Percentiles rank a stretch among this genome's conserved stretches.
phyloP scores from a whole-genome alignment of 1,139 yeast genomes.

The Diutina catenulata region DNA sequence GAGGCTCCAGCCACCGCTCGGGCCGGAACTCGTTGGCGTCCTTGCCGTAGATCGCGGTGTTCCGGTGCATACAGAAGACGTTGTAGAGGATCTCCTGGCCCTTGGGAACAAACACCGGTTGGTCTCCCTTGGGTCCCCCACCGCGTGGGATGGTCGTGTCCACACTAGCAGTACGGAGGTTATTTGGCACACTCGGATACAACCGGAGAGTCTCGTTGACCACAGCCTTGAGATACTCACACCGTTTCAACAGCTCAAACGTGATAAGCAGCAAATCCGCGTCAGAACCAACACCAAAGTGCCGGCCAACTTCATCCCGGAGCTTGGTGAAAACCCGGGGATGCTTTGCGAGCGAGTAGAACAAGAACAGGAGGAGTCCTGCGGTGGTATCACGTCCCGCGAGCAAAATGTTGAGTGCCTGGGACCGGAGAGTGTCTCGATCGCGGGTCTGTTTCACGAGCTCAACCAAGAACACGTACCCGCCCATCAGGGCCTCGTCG shows the following conservation, averaged over 20 bases:
- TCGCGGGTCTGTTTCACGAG: slow-evolving; percentile 39
- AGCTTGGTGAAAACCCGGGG: slow-evolving; percentile 28
- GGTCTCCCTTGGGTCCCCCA: slow-evolving; percentile 15
- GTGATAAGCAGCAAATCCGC: slow-evolving; percentile 12
- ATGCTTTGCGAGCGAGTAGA: slow-evolving; percentile 34
- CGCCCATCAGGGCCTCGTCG: slow-evolving; percentile 25
- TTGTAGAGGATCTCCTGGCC: background rate
- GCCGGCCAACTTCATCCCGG: slow-evolving; percentile 23
- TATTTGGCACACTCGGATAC: background rate
- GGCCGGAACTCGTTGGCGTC: background rate
- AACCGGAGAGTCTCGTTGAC: background rate
- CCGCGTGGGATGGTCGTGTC: background rate
- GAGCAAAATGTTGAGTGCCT: slow-evolving; percentile 36
- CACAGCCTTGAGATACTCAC: background rate
- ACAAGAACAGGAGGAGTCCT: slow-evolving; percentile 34
- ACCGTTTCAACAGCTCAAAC: background rate
- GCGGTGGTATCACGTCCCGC: slow-evolving; percentile 55
- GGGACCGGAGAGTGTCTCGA: slow-evolving; percentile 36
- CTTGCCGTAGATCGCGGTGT: background rate
- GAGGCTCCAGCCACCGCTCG: background rate
- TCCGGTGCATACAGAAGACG: background rate
- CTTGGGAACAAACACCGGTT: slow-evolving; percentile 6
- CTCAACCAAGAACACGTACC: slow-evolving; percentile 40
- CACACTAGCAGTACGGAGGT: background rate
- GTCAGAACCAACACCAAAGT: slow-evolving; percentile 17